Evolutionary conservation across 2,329 filamentous ascomycete genomes (phyloP).

Genomic region (Colletotrichum zoysiae): DNA sequence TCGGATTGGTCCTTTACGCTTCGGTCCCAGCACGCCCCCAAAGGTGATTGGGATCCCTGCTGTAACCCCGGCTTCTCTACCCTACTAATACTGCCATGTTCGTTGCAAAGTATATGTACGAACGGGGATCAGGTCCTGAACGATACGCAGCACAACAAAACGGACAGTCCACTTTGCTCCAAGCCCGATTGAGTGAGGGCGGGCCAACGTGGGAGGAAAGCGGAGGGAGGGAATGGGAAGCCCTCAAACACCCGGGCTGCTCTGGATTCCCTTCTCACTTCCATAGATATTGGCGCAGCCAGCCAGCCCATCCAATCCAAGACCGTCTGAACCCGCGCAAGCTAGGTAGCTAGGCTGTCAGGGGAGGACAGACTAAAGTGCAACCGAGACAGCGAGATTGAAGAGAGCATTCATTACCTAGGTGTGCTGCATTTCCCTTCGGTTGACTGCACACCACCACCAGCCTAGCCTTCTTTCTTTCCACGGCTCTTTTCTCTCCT

Average conservation of each 20-base stretch:
- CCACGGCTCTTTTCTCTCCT: background rate
- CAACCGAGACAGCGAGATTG: constrained; percentile 37
- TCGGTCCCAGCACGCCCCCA: background rate
- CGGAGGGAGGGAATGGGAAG: background rate
- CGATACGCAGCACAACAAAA: constrained; percentile 12
- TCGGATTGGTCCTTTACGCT: constrained; percentile 15
- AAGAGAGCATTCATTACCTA: constrained; percentile 25
- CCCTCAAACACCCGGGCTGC: constrained; percentile 3
- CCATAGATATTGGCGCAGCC: constrained; percentile 15
- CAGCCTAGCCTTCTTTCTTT: constrained; percentile 16
- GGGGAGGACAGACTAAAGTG: constrained; percentile 32
- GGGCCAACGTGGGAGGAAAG: background rate
- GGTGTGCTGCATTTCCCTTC: constrained; percentile 22
- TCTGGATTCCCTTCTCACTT: constrained; percentile 26
- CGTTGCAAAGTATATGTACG: background rate
- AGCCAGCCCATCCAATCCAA: constrained; percentile 32
- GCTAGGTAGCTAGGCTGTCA: constrained; percentile 36
- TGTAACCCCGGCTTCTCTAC: constrained; percentile 19
- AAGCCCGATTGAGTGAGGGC: constrained; percentile 4
- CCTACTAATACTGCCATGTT: constrained; percentile 5
- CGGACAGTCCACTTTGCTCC: constrained; percentile 22
- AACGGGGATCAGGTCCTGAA: constrained; percentile 11
- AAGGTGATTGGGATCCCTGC: background rate
- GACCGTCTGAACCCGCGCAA: constrained; percentile 39
- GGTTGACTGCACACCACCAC: constrained; percentile 12